These are phyloP conservation scores for Orychophragmus violaceus DNA, from an alignment of 345 rosid species.

Conservation along the genomic window DNA sequence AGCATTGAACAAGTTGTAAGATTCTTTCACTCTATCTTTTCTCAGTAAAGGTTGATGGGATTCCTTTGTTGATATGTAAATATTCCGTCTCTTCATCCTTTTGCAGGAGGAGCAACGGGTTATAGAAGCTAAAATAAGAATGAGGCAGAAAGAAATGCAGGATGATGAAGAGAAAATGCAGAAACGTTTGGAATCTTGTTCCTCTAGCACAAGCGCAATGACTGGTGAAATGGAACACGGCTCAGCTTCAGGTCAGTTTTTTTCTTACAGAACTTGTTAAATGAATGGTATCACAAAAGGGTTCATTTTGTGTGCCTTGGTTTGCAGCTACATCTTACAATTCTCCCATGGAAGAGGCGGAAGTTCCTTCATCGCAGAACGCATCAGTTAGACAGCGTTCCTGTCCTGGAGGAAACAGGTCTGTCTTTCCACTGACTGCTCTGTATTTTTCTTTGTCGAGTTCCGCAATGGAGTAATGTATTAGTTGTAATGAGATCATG, in stretches of 20 bases:
- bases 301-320: neutral
- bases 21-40: too few relatives aligned
- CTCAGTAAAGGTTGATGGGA: neutral
- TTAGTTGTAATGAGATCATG: neutral
- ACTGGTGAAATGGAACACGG: constrained; percentile 52
- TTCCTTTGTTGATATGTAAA: neutral
- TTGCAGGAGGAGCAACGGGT: constrained; percentile 94
- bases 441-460: neutral
- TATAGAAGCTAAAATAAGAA: constrained; percentile 92
- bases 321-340: constrained; percentile 50
- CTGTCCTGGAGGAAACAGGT: constrained; percentile 56
- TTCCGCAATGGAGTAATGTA: neutral
- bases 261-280: neutral
- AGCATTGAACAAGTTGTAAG: constrained; percentile 96
- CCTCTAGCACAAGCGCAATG: constrained; percentile 45
- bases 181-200: constrained; percentile 62
- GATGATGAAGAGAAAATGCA: constrained; percentile 87
- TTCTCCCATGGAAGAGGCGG: constrained; percentile 44
- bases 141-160: constrained; percentile 75
- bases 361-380: constrained; percentile 42
- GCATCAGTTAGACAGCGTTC: constrained; percentile 43
- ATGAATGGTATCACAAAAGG: neutral
- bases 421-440: neutral
- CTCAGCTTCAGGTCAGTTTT: constrained; percentile 45
- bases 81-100: neutral